phyloP scores from a whole-genome alignment of 768 basidiomycete species.

The Leccinum fibrillosum region DNA sequence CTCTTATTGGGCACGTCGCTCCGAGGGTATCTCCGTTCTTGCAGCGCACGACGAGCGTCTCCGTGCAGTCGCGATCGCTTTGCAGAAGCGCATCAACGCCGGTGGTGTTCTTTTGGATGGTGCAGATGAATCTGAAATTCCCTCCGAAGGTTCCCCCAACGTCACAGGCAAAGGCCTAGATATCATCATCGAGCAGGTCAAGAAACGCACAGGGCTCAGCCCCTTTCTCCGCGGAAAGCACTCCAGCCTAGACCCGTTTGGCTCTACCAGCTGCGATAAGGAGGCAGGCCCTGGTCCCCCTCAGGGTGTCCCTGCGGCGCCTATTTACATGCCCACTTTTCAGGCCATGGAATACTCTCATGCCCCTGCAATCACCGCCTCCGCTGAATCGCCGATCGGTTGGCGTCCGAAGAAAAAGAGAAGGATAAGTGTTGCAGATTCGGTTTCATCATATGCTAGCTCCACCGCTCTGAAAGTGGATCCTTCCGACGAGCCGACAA shows the following conservation, averaged over 20 bases:
- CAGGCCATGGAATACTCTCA: conserved; percentile 38
- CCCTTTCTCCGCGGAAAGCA: conserved; percentile 51
- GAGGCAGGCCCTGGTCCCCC: conserved; percentile 31
- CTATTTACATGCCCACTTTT: conserved; percentile 40
- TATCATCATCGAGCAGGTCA: conserved; percentile 46
- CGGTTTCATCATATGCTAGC: conserved; percentile 34
- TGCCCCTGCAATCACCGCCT: conserved; percentile 30
- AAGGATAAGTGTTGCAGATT: conserved; percentile 35
- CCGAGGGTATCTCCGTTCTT: conserved; percentile 48
- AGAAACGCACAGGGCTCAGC: conserved; percentile 45
- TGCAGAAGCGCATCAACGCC: conserved; percentile 39
- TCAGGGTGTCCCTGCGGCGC: conserved; percentile 22
- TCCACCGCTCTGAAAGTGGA: conserved; percentile 25
- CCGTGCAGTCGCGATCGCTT: conserved; percentile 37
- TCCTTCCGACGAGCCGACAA: conserved; percentile 21
- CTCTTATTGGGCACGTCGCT: conserved; percentile 52
- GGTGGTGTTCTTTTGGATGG: conserved; percentile 31
- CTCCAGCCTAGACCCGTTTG: conserved; percentile 49
- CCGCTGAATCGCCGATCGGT: conserved; percentile 26
- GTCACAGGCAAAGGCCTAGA: conserved; percentile 50
- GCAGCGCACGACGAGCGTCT: conserved; percentile 39
- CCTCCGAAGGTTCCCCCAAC: conserved; percentile 35
- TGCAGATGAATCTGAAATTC: conserved; percentile 21
- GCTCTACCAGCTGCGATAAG: conserved; percentile 36
- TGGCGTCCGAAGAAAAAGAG: conserved; percentile 35